A percentile compares a stretch with the other conserved stretches of the same genome.
Conservation (phyloP, 768 basidiomycete species). For the Termitomyces sp. region DNA sequence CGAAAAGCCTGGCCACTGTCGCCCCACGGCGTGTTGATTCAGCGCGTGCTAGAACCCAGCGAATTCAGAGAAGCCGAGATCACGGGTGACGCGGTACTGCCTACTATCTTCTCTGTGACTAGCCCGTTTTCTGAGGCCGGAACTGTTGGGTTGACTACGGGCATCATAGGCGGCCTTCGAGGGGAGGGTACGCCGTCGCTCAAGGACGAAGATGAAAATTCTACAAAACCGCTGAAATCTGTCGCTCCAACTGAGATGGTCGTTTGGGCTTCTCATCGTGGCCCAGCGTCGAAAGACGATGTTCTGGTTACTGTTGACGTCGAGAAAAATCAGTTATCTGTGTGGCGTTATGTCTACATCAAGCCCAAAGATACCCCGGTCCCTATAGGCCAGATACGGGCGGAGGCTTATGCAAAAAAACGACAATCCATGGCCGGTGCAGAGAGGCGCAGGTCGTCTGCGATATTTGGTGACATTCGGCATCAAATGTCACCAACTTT, state of each 20-base stretch:
- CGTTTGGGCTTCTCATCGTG: conserved; percentile 50
- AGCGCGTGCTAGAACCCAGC: conserved; percentile 61
- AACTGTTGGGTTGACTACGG: conserved; percentile 61
- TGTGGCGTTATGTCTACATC: conserved; percentile 73
- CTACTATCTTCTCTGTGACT: conserved; percentile 76
- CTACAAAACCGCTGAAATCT: conserved; percentile 43
- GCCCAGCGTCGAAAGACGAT: conserved; percentile 36
- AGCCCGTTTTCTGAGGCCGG: conserved; percentile 73
- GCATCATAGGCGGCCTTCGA: conserved; percentile 47
- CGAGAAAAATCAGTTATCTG: conserved; percentile 45
- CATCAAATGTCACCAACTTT: conserved; percentile 33
- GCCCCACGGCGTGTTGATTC: conserved; percentile 78
- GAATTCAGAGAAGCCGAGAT: conserved; percentile 63
- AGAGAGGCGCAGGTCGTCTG: conserved; percentile 34
- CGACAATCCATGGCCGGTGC: conserved; percentile 33
- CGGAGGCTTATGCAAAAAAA: conserved; percentile 28
- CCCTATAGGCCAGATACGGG: conserved; percentile 25
- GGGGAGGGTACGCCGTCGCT: conserved; percentile 28
- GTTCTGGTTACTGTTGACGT: conserved; percentile 56
- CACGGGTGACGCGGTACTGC: conserved; percentile 66
- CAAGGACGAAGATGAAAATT: conserved; percentile 52
- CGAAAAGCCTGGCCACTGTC: conserved; percentile 72
- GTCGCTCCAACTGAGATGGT: conserved; percentile 63
- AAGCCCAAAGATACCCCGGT: conserved; percentile 52
- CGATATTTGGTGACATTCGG: conserved; percentile 29